phyloP scores from a whole-genome alignment of 1,139 yeast species.

The Yamadazyma spencermartinsiae region DNA sequence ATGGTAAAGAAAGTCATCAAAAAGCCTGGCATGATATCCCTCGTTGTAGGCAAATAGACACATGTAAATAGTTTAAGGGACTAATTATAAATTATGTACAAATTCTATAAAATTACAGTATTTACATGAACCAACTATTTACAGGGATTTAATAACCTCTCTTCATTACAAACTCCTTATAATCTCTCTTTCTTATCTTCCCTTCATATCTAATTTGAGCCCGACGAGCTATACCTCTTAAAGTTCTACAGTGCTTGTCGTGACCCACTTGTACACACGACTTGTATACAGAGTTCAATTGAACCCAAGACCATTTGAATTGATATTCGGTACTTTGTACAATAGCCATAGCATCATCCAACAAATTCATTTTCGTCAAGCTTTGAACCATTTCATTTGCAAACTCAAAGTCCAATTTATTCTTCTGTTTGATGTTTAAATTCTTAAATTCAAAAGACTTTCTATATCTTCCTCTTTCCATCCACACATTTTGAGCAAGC shows the following conservation, averaged over 20 bases:
- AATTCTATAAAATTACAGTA: constrained; percentile 1
- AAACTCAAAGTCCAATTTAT: constrained; percentile 61
- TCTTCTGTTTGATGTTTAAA: constrained; percentile 39
- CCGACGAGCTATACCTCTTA: constrained; percentile 36
- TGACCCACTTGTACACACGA: constrained; percentile 56
- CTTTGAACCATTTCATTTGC: constrained; percentile 64
- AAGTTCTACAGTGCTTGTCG: constrained; percentile 32
- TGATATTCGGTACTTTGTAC: constrained; percentile 65
- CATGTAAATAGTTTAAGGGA: constrained; percentile 4
- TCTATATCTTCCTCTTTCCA: constrained; percentile 73
- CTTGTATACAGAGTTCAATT: constrained; percentile 47
- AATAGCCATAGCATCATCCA: constrained; percentile 71
- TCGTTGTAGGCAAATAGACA: constrained; percentile 16
- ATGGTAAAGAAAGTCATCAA: constrained; percentile 23
- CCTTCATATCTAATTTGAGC: constrained; percentile 41
- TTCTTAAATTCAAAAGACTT: constrained; percentile 49
- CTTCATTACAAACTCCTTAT: constrained; percentile 30
- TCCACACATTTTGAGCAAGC: constrained; percentile 70
- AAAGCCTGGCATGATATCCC: constrained; percentile 31
- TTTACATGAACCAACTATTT: constrained; percentile 6
- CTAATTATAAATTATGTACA: constrained; percentile 19
- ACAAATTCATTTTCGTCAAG: constrained; percentile 50
- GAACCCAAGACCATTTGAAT: constrained; percentile 70
- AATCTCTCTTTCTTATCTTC: constrained; percentile 37
- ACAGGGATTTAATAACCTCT: constrained; percentile 26